A percentile compares a stretch with the other conserved stretches of the same genome.
phyloP scores from a whole-genome alignment of 2,329 filamentous ascomycete genomes.

The Aureobasidium namibiae region DNA sequence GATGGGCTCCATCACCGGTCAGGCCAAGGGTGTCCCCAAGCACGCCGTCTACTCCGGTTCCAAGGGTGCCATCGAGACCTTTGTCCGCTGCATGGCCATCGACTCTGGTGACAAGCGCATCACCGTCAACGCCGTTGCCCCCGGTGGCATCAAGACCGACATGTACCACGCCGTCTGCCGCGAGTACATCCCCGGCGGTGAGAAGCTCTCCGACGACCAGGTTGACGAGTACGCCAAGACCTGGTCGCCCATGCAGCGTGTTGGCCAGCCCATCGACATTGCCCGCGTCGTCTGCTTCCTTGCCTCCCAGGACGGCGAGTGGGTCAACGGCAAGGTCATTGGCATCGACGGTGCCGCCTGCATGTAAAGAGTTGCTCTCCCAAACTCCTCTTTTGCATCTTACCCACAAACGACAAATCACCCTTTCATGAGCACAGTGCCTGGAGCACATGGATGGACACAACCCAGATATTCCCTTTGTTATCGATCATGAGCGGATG shows the following conservation, averaged over 20 bases:
- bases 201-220: conserved; percentile 47
- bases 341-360: conserved; percentile 36
- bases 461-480: not conserved
- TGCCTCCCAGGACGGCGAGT: conserved; percentile 50
- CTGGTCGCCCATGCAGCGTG: conserved; percentile 57
- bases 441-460: conserved; percentile 1
- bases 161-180: conserved; percentile 57
- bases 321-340: conserved; percentile 47
- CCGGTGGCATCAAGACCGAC: conserved; percentile 48
- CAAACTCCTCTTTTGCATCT: not conserved
- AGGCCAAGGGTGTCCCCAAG: conserved; percentile 48
- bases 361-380: conserved; percentile 26
- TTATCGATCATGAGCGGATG: conserved; percentile 3
- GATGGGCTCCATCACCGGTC: conserved; percentile 49
- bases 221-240: conserved; percentile 55
- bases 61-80: conserved; percentile 48
- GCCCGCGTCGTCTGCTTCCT: conserved; percentile 57
- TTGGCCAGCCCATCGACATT: conserved; percentile 60
- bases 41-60: conserved; percentile 46
- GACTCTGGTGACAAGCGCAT: conserved; percentile 48
- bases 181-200: conserved; percentile 53
- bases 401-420: not conserved
- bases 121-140: conserved; percentile 53
- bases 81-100: conserved; percentile 47
- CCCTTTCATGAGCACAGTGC: conserved; percentile 3